Evolutionary conservation across 2,329 filamentous ascomycete species (phyloP).

Genomic region (Byssoonygena ceratinophila): DNA sequence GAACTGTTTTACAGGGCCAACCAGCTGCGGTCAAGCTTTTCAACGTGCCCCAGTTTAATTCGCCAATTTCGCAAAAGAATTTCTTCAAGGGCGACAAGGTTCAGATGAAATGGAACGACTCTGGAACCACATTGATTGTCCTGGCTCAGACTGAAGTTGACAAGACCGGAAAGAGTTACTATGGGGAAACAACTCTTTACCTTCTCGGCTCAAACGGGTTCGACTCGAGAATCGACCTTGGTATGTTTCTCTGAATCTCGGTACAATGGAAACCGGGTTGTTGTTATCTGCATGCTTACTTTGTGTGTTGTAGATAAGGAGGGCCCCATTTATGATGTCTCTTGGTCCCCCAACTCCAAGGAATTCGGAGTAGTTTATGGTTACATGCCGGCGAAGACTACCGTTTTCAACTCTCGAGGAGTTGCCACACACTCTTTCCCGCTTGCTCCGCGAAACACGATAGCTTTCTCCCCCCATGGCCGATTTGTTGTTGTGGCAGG

Average conservation of each 20-base stretch:
- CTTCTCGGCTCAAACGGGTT: slow-evolving; percentile 87
- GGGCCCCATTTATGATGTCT: slow-evolving; percentile 92
- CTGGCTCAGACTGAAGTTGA: slow-evolving; percentile 96
- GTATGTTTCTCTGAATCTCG: slow-evolving; percentile 30
- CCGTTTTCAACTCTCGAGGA: slow-evolving; percentile 88
- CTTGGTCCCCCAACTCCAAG: slow-evolving; percentile 96
- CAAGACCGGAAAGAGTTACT: slow-evolving; percentile 98
- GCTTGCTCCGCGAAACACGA: slow-evolving; percentile 82
- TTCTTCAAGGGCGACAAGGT: slow-evolving; percentile 99
- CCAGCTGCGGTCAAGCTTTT: slow-evolving; percentile 90
- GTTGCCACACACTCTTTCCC: slow-evolving; percentile 75
- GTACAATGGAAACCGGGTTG: no score
- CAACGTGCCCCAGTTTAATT: slow-evolving; percentile 76
- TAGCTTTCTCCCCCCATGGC: slow-evolving; percentile 85
- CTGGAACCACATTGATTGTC: slow-evolving; percentile 83
- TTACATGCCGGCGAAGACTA: slow-evolving; percentile 98
- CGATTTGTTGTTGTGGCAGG: slow-evolving; percentile 89
- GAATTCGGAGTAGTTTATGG: slow-evolving; percentile 97
- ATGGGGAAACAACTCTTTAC: slow-evolving; percentile 95
- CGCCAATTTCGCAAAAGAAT: slow-evolving; percentile 86
- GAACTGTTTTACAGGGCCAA: slow-evolving; percentile 55
- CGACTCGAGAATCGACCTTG: slow-evolving; percentile 76
- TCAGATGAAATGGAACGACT: slow-evolving; percentile 92
- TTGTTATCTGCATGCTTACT: neutral
- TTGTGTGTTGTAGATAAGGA: slow-evolving; percentile 64